Conservation (phyloP, 2,329 filamentous ascomycete genomes). For the Diatrype stigma region DNA sequence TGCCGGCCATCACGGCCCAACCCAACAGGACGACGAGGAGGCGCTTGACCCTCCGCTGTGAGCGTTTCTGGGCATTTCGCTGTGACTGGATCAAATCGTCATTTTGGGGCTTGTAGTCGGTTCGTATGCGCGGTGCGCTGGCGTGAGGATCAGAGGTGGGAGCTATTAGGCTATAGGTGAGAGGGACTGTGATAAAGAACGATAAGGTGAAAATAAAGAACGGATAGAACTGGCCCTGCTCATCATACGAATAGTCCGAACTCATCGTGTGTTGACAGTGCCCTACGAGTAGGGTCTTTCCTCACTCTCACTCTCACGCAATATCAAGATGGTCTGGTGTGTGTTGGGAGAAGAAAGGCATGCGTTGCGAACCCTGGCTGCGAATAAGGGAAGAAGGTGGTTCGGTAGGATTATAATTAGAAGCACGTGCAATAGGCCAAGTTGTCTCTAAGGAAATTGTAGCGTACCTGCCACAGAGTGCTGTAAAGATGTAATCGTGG, state of each 20-base stretch:
- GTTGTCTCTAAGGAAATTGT: not conserved
- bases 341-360: conserved; percentile 3
- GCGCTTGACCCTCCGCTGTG: conserved; percentile 84
- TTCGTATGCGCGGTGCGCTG: conserved; percentile 76
- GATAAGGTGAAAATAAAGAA: conserved; percentile 95
- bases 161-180: conserved; percentile 84
- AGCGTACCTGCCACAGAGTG: no score
- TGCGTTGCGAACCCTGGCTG: not conserved
- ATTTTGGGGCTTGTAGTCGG: conserved; percentile 77
- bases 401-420: not conserved
- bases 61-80: conserved; percentile 81
- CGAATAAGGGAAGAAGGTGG: not conserved
- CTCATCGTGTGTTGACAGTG: conserved; percentile 60
- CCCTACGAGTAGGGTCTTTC: conserved; percentile 26
- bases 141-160: conserved; percentile 72
- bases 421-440: conserved; percentile 1
- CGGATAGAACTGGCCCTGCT: conserved; percentile 97
- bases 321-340: conserved; percentile 2
- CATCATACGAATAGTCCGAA: conserved; percentile 97
- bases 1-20: conserved; percentile 81
- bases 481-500: conserved; percentile 5
- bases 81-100: conserved; percentile 77
- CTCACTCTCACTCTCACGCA: not conserved
- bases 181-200: conserved; percentile 79
- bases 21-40: conserved; percentile 70